Evolutionary conservation across 441 rosid species (phyloP).

Genomic region (Biscutella auriculata): DNA sequence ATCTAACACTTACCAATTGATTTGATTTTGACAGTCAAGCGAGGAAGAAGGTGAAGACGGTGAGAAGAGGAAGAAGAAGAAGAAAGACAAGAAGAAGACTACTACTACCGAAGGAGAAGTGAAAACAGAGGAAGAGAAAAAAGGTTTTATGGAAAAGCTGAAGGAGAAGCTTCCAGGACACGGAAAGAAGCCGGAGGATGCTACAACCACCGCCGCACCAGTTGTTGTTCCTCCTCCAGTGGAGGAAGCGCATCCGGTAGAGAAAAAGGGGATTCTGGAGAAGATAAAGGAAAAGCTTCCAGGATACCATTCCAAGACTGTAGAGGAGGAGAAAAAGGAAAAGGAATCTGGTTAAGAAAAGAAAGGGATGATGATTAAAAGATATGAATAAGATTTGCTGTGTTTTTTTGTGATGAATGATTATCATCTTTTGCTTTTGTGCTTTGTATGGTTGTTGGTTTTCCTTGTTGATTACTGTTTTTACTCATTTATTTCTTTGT

Average conservation of each 20-base stretch:
- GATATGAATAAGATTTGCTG: slow-evolving; percentile 7
- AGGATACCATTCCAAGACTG: slow-evolving; percentile 58
- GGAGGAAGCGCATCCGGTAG: slow-evolving; percentile 21
- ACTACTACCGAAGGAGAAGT: slow-evolving; percentile 21
- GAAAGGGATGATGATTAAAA: not conserved
- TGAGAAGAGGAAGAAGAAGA: slow-evolving; percentile 40
- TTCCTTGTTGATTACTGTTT: not conserved
- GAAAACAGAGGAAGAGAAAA: slow-evolving; percentile 29
- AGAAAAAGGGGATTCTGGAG: slow-evolving; percentile 71
- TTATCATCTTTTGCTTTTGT: slow-evolving; percentile 22
- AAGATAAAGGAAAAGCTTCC: slow-evolving; percentile 85
- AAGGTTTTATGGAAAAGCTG: slow-evolving; percentile 41
- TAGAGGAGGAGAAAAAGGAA: slow-evolving; percentile 39
- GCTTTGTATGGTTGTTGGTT: slow-evolving; percentile 16
- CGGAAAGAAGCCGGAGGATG: slow-evolving; percentile 39
- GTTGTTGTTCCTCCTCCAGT: slow-evolving; percentile 18
- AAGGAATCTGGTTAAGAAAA: too few species aligned
- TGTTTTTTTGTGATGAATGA: slow-evolving; percentile 9
- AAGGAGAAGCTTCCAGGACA: slow-evolving; percentile 46
- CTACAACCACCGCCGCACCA: slow-evolving; percentile 28
- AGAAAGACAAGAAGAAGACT: slow-evolving; percentile 16
- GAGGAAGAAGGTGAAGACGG: slow-evolving; percentile 59
- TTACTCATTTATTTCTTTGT: not conserved
- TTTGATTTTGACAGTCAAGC: slow-evolving; percentile 39
- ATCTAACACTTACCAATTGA: not conserved